phyloP scores from a whole-genome alignment of 768 basidiomycete genomes.

The Lepiota brunneoincarnata region DNA sequence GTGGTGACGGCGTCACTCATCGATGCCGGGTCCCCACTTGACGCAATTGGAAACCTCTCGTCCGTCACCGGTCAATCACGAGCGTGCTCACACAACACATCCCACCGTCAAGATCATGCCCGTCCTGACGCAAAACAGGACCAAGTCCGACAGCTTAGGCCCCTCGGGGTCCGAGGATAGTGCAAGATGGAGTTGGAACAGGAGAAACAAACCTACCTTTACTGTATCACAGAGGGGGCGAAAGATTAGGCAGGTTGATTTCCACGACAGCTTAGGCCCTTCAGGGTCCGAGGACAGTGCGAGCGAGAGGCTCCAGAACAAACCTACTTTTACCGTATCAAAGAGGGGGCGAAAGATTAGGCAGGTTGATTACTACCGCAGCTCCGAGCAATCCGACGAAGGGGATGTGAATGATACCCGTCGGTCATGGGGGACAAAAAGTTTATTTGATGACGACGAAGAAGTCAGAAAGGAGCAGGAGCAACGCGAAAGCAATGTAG shows the following conservation, averaged over 20 bases:
- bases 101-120: slow-evolving; percentile 27
- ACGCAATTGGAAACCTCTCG: slow-evolving; percentile 20
- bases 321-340: slow-evolving; percentile 22
- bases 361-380: slow-evolving; percentile 41
- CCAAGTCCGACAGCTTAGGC: slow-evolving; percentile 28
- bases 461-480: no score
- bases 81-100: slow-evolving; percentile 27
- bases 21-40: slow-evolving; percentile 23
- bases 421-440: slow-evolving; percentile 11
- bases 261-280: slow-evolving; percentile 39
- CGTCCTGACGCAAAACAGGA: slow-evolving; percentile 30
- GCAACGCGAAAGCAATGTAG: no score
- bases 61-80: background rate
- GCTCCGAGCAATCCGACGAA: slow-evolving; percentile 38
- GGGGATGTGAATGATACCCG: slow-evolving; percentile 20
- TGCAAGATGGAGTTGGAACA: slow-evolving; percentile 29
- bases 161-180: slow-evolving; percentile 50
- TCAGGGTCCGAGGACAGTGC: no score
- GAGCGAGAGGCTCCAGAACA: slow-evolving; percentile 38
- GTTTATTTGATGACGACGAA: slow-evolving; percentile 29
- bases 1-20: slow-evolving; percentile 13
- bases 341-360: slow-evolving; percentile 41
- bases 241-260: slow-evolving; percentile 35
- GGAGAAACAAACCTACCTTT: slow-evolving; percentile 24
- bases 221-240: slow-evolving; percentile 39